phyloP scores from a whole-genome alignment of 495 filamentous ascomycete genomes.

The Neurospora sublineolata region DNA sequence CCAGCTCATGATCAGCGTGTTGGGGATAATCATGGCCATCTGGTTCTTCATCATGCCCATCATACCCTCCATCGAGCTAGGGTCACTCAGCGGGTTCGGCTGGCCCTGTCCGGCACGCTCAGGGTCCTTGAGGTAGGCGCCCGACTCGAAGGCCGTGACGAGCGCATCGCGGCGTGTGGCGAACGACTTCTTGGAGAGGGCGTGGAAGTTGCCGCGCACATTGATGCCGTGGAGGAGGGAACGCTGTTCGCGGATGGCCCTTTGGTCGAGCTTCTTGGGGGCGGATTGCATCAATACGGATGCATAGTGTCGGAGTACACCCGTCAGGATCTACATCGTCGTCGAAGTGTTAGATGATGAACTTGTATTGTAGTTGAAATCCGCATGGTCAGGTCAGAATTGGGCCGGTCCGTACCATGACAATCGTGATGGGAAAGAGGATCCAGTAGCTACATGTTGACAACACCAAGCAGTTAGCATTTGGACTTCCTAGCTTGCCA shows the following conservation, averaged over 20 bases:
- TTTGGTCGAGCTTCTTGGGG: slow-evolving; percentile 70
- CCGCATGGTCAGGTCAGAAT: neutral
- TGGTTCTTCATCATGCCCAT: slow-evolving; percentile 99
- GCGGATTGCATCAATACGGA: slow-evolving; percentile 76
- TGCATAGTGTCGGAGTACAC: slow-evolving; percentile 91
- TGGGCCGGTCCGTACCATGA: slow-evolving; percentile 60
- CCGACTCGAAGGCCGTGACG: slow-evolving; percentile 66
- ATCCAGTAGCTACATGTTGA: slow-evolving; percentile 75
- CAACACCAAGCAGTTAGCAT: neutral
- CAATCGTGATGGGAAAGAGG: slow-evolving; percentile 86
- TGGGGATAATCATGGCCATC: slow-evolving; percentile 99
- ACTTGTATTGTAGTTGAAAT: neutral
- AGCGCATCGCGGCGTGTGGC: slow-evolving; percentile 67
- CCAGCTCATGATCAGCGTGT: slow-evolving; percentile 98
- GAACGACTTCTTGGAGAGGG: slow-evolving; percentile 67
- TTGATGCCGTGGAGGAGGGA: slow-evolving; percentile 76
- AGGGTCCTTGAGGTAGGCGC: slow-evolving; percentile 81
- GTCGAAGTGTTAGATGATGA: slow-evolving; percentile 1
- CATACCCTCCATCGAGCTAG: slow-evolving; percentile 98
- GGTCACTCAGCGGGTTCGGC: slow-evolving; percentile 91
- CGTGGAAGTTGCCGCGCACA: slow-evolving; percentile 66
- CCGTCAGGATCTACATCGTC: slow-evolving; percentile 65
- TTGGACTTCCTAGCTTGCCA: neutral
- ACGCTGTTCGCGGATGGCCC: slow-evolving; percentile 75
- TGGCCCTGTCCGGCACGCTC: slow-evolving; percentile 74